Percentiles rank a stretch among this genome's conserved stretches.
Conservation (phyloP, 805 yeast genomes). For the Saturnispora serradocipensis region DNA sequence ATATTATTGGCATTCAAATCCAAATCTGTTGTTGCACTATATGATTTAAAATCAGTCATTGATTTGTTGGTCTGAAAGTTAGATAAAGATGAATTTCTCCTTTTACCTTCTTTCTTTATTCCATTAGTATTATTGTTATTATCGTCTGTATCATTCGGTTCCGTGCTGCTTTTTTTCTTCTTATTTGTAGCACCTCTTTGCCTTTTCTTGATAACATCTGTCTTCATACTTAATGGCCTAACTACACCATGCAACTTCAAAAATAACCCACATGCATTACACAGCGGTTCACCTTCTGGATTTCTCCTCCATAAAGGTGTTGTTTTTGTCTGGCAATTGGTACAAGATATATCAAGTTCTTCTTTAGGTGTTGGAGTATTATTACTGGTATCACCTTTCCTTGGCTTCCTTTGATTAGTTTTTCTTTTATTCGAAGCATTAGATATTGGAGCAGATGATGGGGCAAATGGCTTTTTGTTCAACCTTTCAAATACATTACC, state of each 20-base stretch:
- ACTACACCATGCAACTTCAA: conserved; percentile 92
- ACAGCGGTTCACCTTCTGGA: conserved; percentile 84
- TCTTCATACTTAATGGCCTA: conserved; percentile 77
- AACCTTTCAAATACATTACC: neutral
- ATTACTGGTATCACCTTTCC: neutral
- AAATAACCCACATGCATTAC: conserved; percentile 95
- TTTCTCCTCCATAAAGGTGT: conserved; percentile 95
- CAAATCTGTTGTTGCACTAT: neutral
- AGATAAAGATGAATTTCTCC: neutral
- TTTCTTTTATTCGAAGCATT: neutral
- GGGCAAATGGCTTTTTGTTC: neutral
- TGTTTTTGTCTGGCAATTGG: conserved; percentile 84
- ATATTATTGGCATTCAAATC: conserved; percentile 3
- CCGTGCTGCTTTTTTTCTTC: conserved; percentile 19
- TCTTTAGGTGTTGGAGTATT: conserved; percentile 7
- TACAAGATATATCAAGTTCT: conserved; percentile 37
- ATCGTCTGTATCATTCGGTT: conserved; percentile 40
- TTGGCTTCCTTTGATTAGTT: neutral
- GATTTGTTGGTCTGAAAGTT: neutral
- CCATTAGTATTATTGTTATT: conserved; percentile 28
- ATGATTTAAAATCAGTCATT: neutral
- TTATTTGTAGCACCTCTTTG: conserved; percentile 43
- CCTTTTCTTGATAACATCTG: conserved; percentile 61
- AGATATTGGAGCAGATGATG: conserved; percentile 1
- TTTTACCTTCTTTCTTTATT: neutral